Base-by-base conservation (phyloP, 768 basidiomycete species). In the Leccinum incarnatum region DNA sequence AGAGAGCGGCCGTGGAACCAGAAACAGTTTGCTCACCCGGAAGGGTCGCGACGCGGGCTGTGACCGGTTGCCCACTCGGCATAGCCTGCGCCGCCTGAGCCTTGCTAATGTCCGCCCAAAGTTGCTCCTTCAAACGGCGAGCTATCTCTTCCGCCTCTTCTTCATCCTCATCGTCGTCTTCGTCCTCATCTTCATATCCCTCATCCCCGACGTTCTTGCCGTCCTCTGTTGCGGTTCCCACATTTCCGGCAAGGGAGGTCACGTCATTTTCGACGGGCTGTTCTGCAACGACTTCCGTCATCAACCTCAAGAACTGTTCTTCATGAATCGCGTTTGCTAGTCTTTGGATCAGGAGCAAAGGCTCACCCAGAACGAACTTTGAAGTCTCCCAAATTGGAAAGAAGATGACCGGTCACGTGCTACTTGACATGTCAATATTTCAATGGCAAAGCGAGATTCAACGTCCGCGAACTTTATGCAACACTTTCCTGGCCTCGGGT, bases 61-160 rank as follows among this genome's bases (percentile, higher is more conserved):
- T 23, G 23, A 47, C 36, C 8, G 65, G 61, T 50, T 61, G 57
- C 2, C 62, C 36, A 59, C 67, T 73, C 42, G 69, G 57, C 14
- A 32, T 58, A 7, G 66, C 60, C 42, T 65, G 71, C n/a, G 80
- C 80, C 4, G 80, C 81, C 60, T 81, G 83, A 5, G 80, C 87
- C 67, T 83, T 86, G 66, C 75, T 83, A 51, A 91, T 87, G 64
- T 89, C 88, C 3, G 89, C 90, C 83, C 85, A 87, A 6, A 92
- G 77, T 58, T 92, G 84, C 62, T 88, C 88, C n/a, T 87, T 85
- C 30, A 93, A 74, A 27, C 86, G 77, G 49, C 86, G 80, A 5
- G 88, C 88, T 64, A 89, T 89, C 65, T 86, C 88, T 62, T 87
- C 83, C 2, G 88, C 89, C 57, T 89, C 85, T 5, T 86, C 87